A percentile compares a stretch with the other conserved stretches of the same genome.
phyloP scores from a whole-genome alignment of 805 yeast species.

The Yarrowia sp. region DNA sequence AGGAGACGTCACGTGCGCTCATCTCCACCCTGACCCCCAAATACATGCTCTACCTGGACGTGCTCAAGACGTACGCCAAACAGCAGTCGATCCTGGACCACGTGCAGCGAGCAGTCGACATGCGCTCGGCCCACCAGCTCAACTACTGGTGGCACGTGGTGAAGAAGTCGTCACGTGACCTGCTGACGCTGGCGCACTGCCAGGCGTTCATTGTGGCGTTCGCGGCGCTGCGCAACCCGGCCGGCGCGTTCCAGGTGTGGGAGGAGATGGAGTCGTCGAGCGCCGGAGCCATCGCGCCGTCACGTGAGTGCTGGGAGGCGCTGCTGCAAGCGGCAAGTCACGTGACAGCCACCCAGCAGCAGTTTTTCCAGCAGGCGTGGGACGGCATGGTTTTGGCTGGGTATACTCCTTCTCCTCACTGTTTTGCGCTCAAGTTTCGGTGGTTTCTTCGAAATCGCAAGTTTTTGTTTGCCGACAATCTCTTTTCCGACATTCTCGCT shows the following conservation, averaged over 20 bases:
- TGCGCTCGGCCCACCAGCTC: conserved; percentile 21
- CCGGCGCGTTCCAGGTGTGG: conserved; percentile 28
- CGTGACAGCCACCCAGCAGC: not conserved
- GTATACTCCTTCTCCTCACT: not conserved
- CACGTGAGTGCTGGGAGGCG: conserved; percentile 35
- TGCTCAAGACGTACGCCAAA: not conserved
- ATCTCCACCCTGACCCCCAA: not conserved
- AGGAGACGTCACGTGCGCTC: not conserved
- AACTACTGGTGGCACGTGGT: conserved; percentile 29
- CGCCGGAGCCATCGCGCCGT: not conserved
- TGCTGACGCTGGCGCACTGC: conserved; percentile 11
- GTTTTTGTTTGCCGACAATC: conserved; percentile 4
- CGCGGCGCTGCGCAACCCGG: not conserved
- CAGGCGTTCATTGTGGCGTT: conserved; percentile 8
- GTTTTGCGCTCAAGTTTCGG: conserved; percentile 10
- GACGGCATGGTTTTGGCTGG: conserved; percentile 35
- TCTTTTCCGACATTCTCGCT: conserved; percentile 16
- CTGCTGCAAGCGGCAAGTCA: conserved; percentile 19
- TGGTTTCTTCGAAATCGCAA: not conserved
- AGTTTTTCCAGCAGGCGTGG: conserved; percentile 29
- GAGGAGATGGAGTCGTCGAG: conserved; percentile 9
- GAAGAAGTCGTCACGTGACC: conserved; percentile 9
- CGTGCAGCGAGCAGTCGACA: not conserved
- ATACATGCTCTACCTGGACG: conserved; percentile 8
- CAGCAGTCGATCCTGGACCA: conserved; percentile 13